Conservation (phyloP, 2,329 filamentous ascomycete species). For the Penicillium rolfsii region DNA sequence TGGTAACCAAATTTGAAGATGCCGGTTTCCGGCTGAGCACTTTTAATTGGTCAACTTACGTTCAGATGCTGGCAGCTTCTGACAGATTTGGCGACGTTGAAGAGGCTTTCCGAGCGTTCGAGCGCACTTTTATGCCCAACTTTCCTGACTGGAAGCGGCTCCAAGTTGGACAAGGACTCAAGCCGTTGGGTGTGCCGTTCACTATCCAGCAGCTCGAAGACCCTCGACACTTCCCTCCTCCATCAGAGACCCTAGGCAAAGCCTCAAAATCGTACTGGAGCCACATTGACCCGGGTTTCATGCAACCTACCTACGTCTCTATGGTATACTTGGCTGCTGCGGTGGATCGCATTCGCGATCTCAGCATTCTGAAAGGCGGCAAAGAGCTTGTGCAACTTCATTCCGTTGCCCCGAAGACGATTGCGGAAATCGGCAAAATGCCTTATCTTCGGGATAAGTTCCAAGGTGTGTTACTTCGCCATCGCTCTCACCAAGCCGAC, state of each 20-base stretch:
- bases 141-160: conserved; percentile 72
- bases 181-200: conserved; percentile 34
- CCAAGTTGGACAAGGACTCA: conserved; percentile 37
- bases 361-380: conserved; percentile 40
- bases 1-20: conserved; percentile 60
- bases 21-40: conserved; percentile 75
- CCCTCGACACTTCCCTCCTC: conserved; percentile 19
- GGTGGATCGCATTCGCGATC: conserved; percentile 41
- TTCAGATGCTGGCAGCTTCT: conserved; percentile 67
- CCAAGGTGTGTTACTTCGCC: conserved; percentile 46
- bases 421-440: conserved; percentile 42
- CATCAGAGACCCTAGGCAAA: conserved; percentile 37
- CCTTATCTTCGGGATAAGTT: conserved; percentile 46
- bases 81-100: conserved; percentile 58
- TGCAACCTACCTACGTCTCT: conserved; percentile 50
- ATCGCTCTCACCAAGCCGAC: conserved; percentile 33
- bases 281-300: conserved; percentile 43
- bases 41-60: conserved; percentile 78
- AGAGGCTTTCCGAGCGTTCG: conserved; percentile 72
- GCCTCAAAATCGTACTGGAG: conserved; percentile 39
- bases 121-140: conserved; percentile 73
- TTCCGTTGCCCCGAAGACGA: conserved; percentile 40
- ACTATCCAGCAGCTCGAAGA: conserved; percentile 41
- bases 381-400: conserved; percentile 35
- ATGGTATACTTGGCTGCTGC: conserved; percentile 50